Evolutionary conservation across 371 early-diverging fungal species (phyloP).

Genomic region (Mucor circinelloides): DNA sequence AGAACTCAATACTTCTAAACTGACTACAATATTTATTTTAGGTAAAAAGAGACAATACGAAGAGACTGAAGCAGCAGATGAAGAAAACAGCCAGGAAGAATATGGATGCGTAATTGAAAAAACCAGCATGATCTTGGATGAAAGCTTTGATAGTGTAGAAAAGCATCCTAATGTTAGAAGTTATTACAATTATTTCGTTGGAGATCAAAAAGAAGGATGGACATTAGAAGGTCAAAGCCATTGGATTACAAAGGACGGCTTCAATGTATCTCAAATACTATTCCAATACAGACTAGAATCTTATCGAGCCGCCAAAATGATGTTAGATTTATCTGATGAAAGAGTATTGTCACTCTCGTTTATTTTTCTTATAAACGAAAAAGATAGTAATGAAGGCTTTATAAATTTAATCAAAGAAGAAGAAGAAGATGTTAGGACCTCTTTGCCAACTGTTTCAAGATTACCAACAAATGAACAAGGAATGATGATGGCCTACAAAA

Average conservation of each 20-base stretch:
- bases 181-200: slow-evolving; percentile 13
- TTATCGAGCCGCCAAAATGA: not conserved
- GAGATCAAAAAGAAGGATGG: slow-evolving; percentile 2
- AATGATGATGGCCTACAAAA: not conserved
- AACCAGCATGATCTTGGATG: not conserved
- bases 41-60: not conserved
- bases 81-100: slow-evolving; percentile 2
- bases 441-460: not conserved
- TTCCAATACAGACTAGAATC: not conserved
- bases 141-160: slow-evolving; percentile 2
- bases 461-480: not conserved
- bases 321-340: not conserved
- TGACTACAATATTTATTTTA: not conserved
- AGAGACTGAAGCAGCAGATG: not conserved
- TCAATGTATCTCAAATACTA: not conserved
- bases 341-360: slow-evolving; percentile 4
- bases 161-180: not conserved
- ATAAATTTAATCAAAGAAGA: not conserved
- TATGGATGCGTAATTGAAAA: not conserved
- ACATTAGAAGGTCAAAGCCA: not conserved
- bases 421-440: not conserved
- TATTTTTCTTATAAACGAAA: slow-evolving; percentile 1
- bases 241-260: not conserved
- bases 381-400: not conserved
- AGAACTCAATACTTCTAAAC: not conserved